Evolutionary conservation across 208 protist species (phyloP).

Genomic region (Trypanosoma boissoni): DNA sequence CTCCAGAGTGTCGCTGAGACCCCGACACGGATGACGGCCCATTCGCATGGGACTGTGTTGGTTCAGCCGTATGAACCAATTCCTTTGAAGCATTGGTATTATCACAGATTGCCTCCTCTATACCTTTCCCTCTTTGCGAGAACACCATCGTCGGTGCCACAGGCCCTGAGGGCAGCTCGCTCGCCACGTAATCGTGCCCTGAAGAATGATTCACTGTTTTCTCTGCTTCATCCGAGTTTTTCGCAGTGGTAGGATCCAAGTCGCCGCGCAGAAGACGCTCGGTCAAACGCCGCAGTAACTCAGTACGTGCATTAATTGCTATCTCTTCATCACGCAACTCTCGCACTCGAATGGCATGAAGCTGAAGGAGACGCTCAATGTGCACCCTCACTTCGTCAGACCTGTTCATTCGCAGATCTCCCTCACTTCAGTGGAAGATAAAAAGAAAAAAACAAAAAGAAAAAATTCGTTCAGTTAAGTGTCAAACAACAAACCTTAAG

Average conservation of each 20-base stretch:
- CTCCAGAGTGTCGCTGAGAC: too few species aligned
- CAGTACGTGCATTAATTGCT: constrained; percentile 20
- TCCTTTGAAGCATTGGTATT: too few species aligned
- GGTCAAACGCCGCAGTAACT: constrained; percentile 11
- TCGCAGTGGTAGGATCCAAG: not conserved
- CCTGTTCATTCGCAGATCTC: not conserved
- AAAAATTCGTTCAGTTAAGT: not conserved
- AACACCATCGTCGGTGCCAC: too few species aligned
- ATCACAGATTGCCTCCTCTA: not conserved
- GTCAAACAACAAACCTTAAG: not conserved
- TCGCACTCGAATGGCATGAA: constrained; percentile 16
- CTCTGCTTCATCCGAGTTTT: too few species aligned
- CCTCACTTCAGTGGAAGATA: not conserved
- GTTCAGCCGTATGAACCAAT: too few species aligned
- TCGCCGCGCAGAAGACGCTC: constrained; percentile 13
- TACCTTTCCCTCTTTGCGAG: not conserved
- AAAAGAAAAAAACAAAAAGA: constrained; percentile 7
- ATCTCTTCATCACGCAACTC: constrained; percentile 19
- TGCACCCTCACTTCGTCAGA: not conserved
- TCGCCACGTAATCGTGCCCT: too few species aligned
- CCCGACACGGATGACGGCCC: too few species aligned
- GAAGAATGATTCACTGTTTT: too few species aligned
- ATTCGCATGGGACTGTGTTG: too few species aligned
- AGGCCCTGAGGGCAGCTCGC: too few species aligned
- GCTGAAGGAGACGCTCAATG: constrained; percentile 9